Evolutionary conservation across 768 basidiomycete species (phyloP), one percentile per base, ranked within the genome.

Genomic region (Tricholoma matsutake): DNA sequence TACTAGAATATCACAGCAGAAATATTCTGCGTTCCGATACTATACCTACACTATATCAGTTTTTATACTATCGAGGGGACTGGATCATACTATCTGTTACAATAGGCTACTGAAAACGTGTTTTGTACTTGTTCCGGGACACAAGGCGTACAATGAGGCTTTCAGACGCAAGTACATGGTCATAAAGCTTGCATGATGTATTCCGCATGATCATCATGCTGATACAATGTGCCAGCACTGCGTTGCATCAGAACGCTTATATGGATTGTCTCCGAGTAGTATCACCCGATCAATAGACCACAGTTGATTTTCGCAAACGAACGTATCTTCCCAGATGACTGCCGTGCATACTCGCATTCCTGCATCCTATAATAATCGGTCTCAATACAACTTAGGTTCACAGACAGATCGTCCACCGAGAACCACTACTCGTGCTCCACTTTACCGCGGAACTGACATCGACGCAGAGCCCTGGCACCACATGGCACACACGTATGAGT

Each of bases 401-500:
- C 54, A 63, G 34, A 60, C 55, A 13, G 49, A 57, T 13, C 34
- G 56, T 47, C 59, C 61, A 18, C 25, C 54, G 18, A 55, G n/a
- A 7, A 35, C 35, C 11, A 54, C 56, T 34, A 59, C 53, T 31
- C 61, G 59, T 34, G 51, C 61, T 29, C 60, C 54, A 7, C 61
- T 47, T 37, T 29, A 59, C 34, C 61, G 56, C 20, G 43, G 53
- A 13, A 20, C 45, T 35, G 65, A 57, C 57, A 60, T 57, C 34
- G 54, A 64, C 6, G 68, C 68, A 22, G 59, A 52, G 39, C 73
- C 79, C 11, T 80, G 80, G 78, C 67, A 75, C 58, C 77, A 80
- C 37, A 77, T 78, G 75, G 71, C 74, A 10, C 68, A 78, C 25
- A 77, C 81, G 8, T 80, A 78, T 63, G 69, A 77, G 6, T 85